Conservation (phyloP, 495 filamentous ascomycete species). For the Penicillium roqueforti region DNA sequence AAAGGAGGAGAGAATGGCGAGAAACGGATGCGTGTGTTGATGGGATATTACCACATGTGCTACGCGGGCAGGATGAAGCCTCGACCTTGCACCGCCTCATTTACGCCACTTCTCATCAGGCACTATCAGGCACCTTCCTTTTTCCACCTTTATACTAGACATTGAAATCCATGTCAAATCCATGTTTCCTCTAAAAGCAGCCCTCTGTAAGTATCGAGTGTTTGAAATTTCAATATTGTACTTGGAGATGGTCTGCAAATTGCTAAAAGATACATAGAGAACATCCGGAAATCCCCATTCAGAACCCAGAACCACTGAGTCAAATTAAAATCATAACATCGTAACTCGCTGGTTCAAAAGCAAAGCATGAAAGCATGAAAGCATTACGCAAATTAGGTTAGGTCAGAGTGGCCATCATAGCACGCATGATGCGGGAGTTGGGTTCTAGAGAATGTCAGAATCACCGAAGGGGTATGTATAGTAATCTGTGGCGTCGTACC, state of each 20-base stretch:
- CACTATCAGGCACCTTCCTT: not conserved
- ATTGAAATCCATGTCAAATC: not conserved
- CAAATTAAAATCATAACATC: conserved; percentile 8
- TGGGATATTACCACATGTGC: conserved; percentile 12
- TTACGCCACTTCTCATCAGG: conserved; percentile 26
- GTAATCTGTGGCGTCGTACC: conserved; percentile 68
- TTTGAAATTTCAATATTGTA: not conserved
- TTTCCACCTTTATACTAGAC: too few species aligned
- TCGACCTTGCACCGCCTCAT: conserved; percentile 25
- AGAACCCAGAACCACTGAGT: not conserved
- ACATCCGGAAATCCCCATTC: not conserved
- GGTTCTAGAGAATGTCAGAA: conserved; percentile 42
- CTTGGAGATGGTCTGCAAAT: not conserved
- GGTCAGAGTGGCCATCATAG: conserved; percentile 75
- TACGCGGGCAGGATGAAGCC: conserved; percentile 15
- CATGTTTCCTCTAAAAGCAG: not conserved
- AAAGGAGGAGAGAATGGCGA: conserved; percentile 2
- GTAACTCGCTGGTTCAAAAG: not conserved
- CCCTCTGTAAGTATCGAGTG: not conserved
- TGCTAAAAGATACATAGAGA: conserved; percentile 8
- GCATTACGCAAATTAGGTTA: conserved; percentile 26
- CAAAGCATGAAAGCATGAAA: conserved; percentile 5
- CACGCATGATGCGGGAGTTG: conserved; percentile 60
- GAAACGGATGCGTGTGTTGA: conserved; percentile 3
- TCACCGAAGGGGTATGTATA: conserved; percentile 37